Evolutionary conservation across 148 eudicot genomes (phyloP).

Genomic region (Drosera capensis): DNA sequence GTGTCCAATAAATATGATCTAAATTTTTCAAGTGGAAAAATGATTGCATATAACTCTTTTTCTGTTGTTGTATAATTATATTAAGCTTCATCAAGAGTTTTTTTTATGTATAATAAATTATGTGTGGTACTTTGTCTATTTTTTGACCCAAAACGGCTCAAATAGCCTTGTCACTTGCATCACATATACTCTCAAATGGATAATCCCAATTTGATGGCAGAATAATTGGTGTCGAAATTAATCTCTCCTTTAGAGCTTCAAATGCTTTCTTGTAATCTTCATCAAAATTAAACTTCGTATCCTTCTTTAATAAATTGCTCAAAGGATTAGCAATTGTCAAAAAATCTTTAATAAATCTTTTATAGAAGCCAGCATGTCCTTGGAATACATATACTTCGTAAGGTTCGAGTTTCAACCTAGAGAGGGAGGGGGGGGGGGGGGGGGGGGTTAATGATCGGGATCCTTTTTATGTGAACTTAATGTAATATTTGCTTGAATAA

Average conservation of each 20-base stretch:
- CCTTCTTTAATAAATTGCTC: neutral
- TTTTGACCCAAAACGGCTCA: neutral
- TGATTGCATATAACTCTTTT: neutral
- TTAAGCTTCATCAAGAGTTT: neutral
- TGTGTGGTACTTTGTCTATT: neutral
- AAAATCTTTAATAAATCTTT: too few species aligned
- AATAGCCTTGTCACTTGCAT: slow-evolving; percentile 4
- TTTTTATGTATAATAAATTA: too few species aligned
- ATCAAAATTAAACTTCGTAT: neutral
- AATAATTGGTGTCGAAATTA: neutral
- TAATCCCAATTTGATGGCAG: neutral
- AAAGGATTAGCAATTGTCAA: too few species aligned
- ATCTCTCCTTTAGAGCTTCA: neutral
- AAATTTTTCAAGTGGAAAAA: neutral
- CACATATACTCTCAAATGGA: slow-evolving; percentile 2
- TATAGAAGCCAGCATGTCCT: too few species aligned
- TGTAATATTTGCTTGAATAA: too few species aligned
- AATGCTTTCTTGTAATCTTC: neutral
- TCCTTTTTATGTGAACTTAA: too few species aligned
- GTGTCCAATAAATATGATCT: neutral
- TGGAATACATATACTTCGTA: too few species aligned
- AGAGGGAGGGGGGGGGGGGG: too few species aligned
- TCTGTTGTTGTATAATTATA: neutral
- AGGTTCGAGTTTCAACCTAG: too few species aligned
- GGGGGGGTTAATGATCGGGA: too few species aligned